These are phyloP conservation scores for Lipomyces kockii DNA, from an alignment of 805 yeast species.

Conservation along the genomic window DNA sequence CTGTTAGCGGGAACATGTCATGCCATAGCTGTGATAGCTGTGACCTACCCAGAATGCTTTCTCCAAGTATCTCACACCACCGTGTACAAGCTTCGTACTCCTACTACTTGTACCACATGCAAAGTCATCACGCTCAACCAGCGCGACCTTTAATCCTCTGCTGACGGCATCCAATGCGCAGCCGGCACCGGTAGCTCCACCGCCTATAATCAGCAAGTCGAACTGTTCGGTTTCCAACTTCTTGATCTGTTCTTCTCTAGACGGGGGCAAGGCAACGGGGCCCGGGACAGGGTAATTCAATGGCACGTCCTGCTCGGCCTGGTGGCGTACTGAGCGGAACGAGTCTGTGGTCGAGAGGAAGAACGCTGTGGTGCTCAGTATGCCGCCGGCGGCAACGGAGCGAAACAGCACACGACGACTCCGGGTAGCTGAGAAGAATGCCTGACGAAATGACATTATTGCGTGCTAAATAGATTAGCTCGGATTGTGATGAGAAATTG, in stretches of 20 bases:
- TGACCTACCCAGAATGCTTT: slow-evolving; percentile 75
- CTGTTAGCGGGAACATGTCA: background rate
- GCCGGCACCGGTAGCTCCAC: slow-evolving; percentile 96
- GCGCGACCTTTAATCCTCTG: slow-evolving; percentile 86
- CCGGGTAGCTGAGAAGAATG: background rate
- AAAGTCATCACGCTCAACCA: slow-evolving; percentile 85
- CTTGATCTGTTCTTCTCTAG: slow-evolving; percentile 32
- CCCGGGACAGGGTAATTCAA: slow-evolving; percentile 17
- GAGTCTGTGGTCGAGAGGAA: slow-evolving; percentile 6
- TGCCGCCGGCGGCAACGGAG: slow-evolving; percentile 9
- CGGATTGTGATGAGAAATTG: background rate
- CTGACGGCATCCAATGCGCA: slow-evolving; percentile 89
- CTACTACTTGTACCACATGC: slow-evolving; percentile 93
- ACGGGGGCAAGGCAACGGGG: slow-evolving; percentile 30
- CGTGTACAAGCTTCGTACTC: slow-evolving; percentile 95
- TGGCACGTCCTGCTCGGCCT: slow-evolving; percentile 6
- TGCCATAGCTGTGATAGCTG: background rate
- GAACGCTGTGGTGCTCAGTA: slow-evolving; percentile 4
- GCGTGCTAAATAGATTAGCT: background rate
- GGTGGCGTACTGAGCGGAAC: slow-evolving; percentile 1
- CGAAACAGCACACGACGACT: background rate
- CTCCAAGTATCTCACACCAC: slow-evolving; percentile 94
- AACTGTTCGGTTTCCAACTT: slow-evolving; percentile 46
- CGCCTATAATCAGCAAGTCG: slow-evolving; percentile 89
- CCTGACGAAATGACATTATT: slow-evolving; percentile 1